These are phyloP conservation scores for Craspedostauros australis DNA, from an alignment of 108 stramenopile genomes.

Conservation along the genomic window DNA sequence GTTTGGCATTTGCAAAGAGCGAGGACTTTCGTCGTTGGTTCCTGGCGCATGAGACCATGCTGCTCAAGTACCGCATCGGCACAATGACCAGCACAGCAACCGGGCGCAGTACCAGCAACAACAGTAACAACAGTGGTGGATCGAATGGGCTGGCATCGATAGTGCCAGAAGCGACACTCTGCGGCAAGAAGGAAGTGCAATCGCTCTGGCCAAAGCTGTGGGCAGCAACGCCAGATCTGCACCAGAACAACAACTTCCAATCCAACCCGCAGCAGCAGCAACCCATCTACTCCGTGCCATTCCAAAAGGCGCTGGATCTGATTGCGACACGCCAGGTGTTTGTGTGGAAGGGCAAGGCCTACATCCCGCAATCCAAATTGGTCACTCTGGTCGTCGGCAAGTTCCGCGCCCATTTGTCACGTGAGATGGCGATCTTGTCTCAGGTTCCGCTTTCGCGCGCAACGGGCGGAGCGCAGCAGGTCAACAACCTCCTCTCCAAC, in stretches of 20 bases:
- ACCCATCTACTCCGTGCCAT: conserved; percentile 84
- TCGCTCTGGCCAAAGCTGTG: conserved; percentile 7
- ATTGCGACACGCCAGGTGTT: conserved; percentile 75
- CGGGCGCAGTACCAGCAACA: conserved; percentile 16
- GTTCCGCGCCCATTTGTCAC: conserved; percentile 69
- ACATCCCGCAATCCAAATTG: conserved; percentile 81
- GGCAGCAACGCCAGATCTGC: conserved; percentile 13
- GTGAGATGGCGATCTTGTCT: conserved; percentile 51
- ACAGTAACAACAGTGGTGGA: not conserved
- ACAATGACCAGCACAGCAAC: too few relatives aligned
- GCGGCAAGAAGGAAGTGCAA: conserved; percentile 18
- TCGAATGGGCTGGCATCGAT: conserved; percentile 13
- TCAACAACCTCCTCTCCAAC: conserved; percentile 45
- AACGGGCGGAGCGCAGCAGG: conserved; percentile 52
- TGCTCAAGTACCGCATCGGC: conserved; percentile 87
- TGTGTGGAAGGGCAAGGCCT: conserved; percentile 79
- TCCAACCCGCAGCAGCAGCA: not conserved
- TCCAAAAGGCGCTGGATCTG: conserved; percentile 84
- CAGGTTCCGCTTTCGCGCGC: conserved; percentile 52
- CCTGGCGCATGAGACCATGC: conserved; percentile 70
- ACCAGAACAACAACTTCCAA: conserved; percentile 8
- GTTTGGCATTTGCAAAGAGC: conserved; percentile 89
- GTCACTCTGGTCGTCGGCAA: conserved; percentile 69
- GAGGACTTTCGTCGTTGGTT: conserved; percentile 90
- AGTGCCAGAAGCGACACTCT: conserved; percentile 18